phyloP scores from a whole-genome alignment of 208 protist genomes.

The Trichomonas gallinae region DNA sequence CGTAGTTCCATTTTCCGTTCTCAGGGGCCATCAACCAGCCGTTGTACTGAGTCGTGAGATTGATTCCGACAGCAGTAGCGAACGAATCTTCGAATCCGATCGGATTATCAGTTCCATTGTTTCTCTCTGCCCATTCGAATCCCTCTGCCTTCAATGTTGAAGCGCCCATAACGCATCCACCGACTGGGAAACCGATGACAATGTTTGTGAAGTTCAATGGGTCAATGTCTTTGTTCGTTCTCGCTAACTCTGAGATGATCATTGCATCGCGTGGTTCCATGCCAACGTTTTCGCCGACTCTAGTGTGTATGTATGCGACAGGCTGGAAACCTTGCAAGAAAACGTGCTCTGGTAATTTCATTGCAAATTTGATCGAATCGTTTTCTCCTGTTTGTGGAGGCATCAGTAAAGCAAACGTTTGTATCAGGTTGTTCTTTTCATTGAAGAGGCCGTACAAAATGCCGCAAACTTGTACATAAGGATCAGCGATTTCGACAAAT shows the following conservation, averaged over 20 bases:
- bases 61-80: conserved; percentile 70
- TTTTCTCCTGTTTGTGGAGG: conserved; percentile 76
- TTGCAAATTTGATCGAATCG: conserved; percentile 50
- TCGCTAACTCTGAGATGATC: conserved; percentile 48
- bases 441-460: conserved; percentile 69
- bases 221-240: conserved; percentile 12
- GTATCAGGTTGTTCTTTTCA: conserved; percentile 72
- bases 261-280: conserved; percentile 64
- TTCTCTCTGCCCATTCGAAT: conserved; percentile 66
- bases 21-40: conserved; percentile 80
- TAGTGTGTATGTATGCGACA: conserved; percentile 83
- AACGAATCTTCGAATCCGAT: conserved; percentile 58
- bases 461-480: conserved; percentile 72
- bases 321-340: conserved; percentile 67
- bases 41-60: conserved; percentile 69
- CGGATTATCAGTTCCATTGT: conserved; percentile 54
- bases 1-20: conserved; percentile 70
- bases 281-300: conserved; percentile 64
- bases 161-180: conserved; percentile 61
- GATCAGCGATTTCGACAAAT: conserved; percentile 70
- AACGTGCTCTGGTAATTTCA: conserved; percentile 58
- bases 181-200: conserved; percentile 64
- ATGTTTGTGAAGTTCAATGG: not conserved
- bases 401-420: conserved; percentile 73
- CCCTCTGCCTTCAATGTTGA: conserved; percentile 69